Evolutionary conservation across 129 eudicot genomes (phyloP), one percentile per base, ranked within the genome.

Genomic region (Scalesia atractyloides): DNA sequence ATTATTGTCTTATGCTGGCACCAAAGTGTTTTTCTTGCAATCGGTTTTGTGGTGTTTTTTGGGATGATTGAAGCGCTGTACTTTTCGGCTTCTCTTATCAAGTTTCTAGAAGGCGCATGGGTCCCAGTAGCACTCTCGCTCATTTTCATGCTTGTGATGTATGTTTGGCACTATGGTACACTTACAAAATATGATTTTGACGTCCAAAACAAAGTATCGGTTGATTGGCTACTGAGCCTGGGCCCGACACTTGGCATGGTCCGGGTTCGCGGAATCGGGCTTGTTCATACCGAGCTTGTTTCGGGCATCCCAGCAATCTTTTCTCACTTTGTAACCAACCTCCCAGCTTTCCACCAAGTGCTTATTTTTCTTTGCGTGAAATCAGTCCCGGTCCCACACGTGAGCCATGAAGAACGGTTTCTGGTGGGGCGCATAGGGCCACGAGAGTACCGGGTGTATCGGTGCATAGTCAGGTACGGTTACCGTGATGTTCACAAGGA

Each of bases 81-180:
- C 69, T 95, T 95, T 86, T 85, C 97, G 18, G 97, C 99, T 61
- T 88, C 99, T 68, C 83, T 95, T 20, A 85, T 91, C 74, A 95
- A 90, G 76, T 95, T 95, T 77, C 87, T 91, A 2, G 99, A 95
- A 81, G 99, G 99, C 36, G 99, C 99, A 2, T 95, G 99, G 99
- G 96, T 95, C 24, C 99, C 99, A 0, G 78, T 95, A 47, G 97
- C 80, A 3, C 89, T 95, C 10, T 78, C 99, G 24, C 85, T 90
- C 74, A 47, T 83, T 57, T 88, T 95, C 83, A 85, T 95, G 94
- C 69, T 82, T 1, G 80, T 88, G 34, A 95, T 91, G 99, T 82
- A 80, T 33, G 78, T 86, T 8, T 95, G 99, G 99, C 97, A 91
- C 85, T 95, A 84, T 10, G 99, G 97, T 36, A 86, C 99, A 0